Evolutionary conservation across 768 basidiomycete species (phyloP).

Genomic region (Tricholoma bakamatsutake): DNA sequence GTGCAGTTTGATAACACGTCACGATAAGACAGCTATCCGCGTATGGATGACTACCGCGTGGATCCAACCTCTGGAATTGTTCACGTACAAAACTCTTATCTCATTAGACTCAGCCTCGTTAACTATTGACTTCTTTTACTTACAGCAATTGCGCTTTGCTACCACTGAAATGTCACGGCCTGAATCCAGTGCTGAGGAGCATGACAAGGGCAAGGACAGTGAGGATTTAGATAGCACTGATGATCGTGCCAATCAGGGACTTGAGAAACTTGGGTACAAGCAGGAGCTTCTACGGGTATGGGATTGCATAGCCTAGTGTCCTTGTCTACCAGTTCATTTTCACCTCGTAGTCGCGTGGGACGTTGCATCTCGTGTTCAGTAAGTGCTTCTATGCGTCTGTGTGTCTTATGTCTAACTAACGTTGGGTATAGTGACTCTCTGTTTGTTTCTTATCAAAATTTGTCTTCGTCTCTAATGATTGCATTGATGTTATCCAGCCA

Average conservation of each 20-base stretch:
- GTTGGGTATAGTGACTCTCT: conserved; percentile 13
- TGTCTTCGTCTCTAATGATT: conserved; percentile 3
- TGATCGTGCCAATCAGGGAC: conserved; percentile 20
- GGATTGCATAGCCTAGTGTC: neutral
- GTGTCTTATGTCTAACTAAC: neutral
- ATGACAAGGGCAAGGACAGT: neutral
- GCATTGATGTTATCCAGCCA: conserved; percentile 31
- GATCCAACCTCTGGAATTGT: too few species aligned
- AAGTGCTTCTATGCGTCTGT: conserved; percentile 10
- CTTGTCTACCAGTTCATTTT: neutral
- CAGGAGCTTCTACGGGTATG: conserved; percentile 51
- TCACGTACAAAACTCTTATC: too few species aligned
- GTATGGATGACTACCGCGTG: too few species aligned
- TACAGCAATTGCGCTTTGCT: too few species aligned
- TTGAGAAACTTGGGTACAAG: conserved; percentile 50
- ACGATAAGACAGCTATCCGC: too few species aligned
- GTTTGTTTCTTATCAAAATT: conserved; percentile 31
- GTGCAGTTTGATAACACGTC: too few species aligned
- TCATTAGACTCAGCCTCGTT: too few species aligned
- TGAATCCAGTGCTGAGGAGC: neutral
- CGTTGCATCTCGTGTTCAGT: conserved; percentile 53
- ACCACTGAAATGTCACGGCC: neutral
- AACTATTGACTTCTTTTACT: too few species aligned
- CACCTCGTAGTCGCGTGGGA: conserved; percentile 37
- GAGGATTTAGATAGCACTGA: neutral